Conservation (phyloP, 441 rosid genomes). For the Gossypium aridum region DNA sequence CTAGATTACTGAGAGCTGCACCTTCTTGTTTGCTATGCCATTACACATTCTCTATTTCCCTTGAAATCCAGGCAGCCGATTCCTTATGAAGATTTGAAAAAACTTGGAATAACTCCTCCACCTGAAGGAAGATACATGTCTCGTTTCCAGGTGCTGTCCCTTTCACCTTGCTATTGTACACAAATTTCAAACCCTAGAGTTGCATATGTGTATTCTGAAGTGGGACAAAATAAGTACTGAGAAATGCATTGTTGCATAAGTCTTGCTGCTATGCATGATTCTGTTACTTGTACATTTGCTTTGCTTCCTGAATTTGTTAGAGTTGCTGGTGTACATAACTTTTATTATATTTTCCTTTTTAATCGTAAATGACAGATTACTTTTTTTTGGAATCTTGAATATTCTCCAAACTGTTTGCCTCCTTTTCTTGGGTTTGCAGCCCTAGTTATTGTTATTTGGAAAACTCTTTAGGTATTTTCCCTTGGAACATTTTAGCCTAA, state of each 20-base stretch:
- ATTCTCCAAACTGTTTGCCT: not conserved
- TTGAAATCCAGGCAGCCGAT: constrained; percentile 53
- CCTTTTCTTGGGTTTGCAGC: not conserved
- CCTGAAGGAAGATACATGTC: constrained; percentile 85
- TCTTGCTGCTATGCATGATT: not conserved
- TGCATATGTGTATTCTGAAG: not conserved
- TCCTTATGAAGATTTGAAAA: constrained; percentile 74
- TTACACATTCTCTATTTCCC: constrained; percentile 11
- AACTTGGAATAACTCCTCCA: constrained; percentile 79
- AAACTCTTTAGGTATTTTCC: not conserved
- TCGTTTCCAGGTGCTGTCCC: constrained; percentile 48
- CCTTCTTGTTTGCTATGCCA: not conserved
- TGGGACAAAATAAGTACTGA: not conserved
- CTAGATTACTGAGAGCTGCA: not conserved
- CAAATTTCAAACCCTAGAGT: not conserved
- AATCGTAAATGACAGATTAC: not conserved
- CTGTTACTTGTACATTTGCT: not conserved
- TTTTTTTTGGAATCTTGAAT: not conserved
- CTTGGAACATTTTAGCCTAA: constrained; percentile 2
- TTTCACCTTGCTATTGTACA: not conserved
- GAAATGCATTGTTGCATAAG: not conserved
- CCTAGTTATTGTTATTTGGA: not conserved
- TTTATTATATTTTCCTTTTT: not conserved
- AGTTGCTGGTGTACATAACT: not conserved
- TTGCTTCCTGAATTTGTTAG: constrained; percentile 3